phyloP scores from a whole-genome alignment of 2,329 filamentous ascomycete genomes.

The Claviceps quebecensis region DNA sequence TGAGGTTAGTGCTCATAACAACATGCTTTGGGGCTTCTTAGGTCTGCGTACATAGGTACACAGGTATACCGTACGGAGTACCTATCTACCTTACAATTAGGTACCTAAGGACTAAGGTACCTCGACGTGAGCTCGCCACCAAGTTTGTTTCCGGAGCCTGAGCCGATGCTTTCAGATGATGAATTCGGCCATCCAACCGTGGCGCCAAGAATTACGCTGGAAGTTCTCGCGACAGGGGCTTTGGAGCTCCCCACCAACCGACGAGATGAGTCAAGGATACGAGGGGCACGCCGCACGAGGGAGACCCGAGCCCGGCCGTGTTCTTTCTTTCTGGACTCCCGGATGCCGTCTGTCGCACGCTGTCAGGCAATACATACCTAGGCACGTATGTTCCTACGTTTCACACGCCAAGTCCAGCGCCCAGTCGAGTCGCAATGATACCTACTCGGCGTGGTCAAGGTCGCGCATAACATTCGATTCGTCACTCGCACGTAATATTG shows the following conservation, averaged over 20 bases:
- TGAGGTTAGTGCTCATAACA: not conserved
- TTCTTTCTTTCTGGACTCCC: no score
- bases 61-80: no score
- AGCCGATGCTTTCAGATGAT: not conserved
- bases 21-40: constrained; percentile 7
- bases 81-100: no score
- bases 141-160: not conserved
- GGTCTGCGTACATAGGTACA: not conserved
- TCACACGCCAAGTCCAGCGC: not conserved
- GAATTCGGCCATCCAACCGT: not conserved
- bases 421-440: not conserved
- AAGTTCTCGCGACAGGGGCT: not conserved
- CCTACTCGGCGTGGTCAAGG: not conserved
- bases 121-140: not conserved
- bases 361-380: not conserved
- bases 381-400: not conserved
- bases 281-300: no score
- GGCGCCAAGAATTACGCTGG: not conserved
- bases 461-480: not conserved
- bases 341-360: not conserved
- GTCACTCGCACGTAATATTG: not conserved
- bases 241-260: not conserved
- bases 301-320: no score
- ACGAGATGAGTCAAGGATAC: not conserved
- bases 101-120: not conserved